Evolutionary conservation across 2,329 filamentous ascomycete species (phyloP).

Genomic region (Xylaria sp.): DNA sequence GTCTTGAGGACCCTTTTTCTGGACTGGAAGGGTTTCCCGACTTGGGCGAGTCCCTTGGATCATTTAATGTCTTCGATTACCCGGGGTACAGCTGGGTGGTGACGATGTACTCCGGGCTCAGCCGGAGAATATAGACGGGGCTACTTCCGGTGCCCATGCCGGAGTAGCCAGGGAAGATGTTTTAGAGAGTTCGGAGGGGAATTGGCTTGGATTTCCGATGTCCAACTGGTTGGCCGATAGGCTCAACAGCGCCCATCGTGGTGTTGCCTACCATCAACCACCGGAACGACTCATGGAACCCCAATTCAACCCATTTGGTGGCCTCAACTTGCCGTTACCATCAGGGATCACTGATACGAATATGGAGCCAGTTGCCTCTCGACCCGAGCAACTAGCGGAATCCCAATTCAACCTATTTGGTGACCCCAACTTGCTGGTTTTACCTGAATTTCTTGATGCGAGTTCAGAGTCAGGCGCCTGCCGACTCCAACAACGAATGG

Average conservation of each 20-base stretch:
- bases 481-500: no score
- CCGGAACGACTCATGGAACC: background rate
- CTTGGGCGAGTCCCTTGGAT: background rate
- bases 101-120: no score
- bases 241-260: background rate
- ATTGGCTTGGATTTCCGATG: slow-evolving; percentile 13
- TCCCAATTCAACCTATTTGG: no score
- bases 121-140: no score
- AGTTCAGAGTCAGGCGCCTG: no score
- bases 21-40: slow-evolving; percentile 19
- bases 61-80: slow-evolving; percentile 20
- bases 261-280: background rate
- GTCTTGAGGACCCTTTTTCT: slow-evolving; percentile 19
- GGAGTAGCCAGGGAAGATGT: background rate
- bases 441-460: no score
- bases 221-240: slow-evolving; percentile 14
- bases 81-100: background rate
- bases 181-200: background rate
- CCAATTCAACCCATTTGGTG: background rate
- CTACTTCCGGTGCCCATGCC: background rate
- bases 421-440: no score
- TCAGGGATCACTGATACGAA: background rate
- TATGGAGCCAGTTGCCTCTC: no score
- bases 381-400: no score
- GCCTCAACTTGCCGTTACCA: background rate